Percentiles rank a stretch among this genome's conserved stretches.
Conservation (phyloP, 371 early-diverging fungal genomes). For the Phascolomyces articulosus region DNA sequence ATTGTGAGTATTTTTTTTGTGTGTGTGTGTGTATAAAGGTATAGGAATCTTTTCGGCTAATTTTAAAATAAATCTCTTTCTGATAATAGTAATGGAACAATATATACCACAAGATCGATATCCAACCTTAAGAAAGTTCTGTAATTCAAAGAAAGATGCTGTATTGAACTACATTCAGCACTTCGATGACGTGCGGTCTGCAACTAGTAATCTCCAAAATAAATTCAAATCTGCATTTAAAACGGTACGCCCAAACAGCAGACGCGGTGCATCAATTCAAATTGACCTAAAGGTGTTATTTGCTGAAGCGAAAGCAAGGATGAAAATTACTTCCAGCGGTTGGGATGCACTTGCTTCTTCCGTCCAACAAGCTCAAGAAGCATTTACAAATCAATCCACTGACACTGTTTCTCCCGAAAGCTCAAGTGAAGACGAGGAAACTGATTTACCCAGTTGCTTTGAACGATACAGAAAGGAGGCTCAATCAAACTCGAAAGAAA, state of each 20-base stretch:
- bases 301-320: background rate
- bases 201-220: background rate
- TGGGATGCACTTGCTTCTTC: background rate
- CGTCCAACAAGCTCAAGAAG: background rate
- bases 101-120: background rate
- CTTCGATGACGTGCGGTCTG: background rate
- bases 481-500: background rate
- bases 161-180: background rate
- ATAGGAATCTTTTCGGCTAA: background rate
- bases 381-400: background rate
- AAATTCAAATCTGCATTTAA: background rate
- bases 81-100: background rate
- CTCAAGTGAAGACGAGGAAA: background rate
- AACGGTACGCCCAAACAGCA: background rate
- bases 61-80: background rate
- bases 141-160: background rate
- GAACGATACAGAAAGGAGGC: constrained; percentile 13
- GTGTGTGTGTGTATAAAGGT: background rate
- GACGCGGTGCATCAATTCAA: background rate
- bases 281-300: background rate
- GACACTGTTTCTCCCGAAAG: background rate
- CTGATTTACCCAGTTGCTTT: background rate
- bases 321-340: background rate
- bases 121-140: background rate
- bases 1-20: background rate